phyloP scores from a whole-genome alignment of 2,329 filamentous ascomycete genomes.

The Bipolaris victoriae region DNA sequence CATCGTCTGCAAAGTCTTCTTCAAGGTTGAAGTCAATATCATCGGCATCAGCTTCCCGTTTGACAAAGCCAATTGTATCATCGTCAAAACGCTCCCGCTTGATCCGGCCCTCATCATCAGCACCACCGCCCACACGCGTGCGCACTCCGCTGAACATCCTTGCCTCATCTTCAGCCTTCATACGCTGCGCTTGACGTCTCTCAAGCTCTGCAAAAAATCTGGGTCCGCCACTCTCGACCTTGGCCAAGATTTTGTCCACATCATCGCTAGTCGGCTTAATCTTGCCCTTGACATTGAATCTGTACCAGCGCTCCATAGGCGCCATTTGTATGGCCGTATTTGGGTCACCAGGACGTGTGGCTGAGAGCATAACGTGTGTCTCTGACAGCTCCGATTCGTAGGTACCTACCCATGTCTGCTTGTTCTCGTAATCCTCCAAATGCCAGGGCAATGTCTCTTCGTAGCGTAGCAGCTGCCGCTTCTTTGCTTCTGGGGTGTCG shows the following conservation, averaged over 20 bases:
- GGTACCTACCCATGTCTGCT: slow-evolving; percentile 89
- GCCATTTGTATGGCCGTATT: slow-evolving; percentile 74
- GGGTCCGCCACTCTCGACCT: slow-evolving; percentile 73
- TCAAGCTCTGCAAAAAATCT: slow-evolving; percentile 69
- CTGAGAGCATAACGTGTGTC: slow-evolving; percentile 72
- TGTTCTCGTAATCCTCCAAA: slow-evolving; percentile 93
- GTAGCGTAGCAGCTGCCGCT: slow-evolving; percentile 71
- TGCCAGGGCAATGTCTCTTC: slow-evolving; percentile 98
- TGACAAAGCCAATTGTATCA: slow-evolving; percentile 50
- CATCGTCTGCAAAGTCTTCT: slow-evolving; percentile 81
- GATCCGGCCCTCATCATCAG: slow-evolving; percentile 48
- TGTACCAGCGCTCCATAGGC: slow-evolving; percentile 95
- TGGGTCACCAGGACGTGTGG: slow-evolving; percentile 65
- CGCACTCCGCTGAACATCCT: slow-evolving; percentile 29
- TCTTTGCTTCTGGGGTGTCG: slow-evolving; percentile 73
- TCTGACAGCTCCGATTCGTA: slow-evolving; percentile 90
- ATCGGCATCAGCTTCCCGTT: slow-evolving; percentile 63
- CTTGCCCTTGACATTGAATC: slow-evolving; percentile 76
- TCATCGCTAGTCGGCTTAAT: slow-evolving; percentile 85
- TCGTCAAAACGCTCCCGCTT: slow-evolving; percentile 49
- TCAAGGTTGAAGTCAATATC: slow-evolving; percentile 71
- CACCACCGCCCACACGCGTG: slow-evolving; percentile 42
- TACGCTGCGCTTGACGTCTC: slow-evolving; percentile 58
- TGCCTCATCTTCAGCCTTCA: slow-evolving; percentile 43
- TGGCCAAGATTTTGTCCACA: slow-evolving; percentile 80